Evolutionary conservation across 192 early-diverging fungal species (phyloP).

Genomic region (Backusella morwellensis): DNA sequence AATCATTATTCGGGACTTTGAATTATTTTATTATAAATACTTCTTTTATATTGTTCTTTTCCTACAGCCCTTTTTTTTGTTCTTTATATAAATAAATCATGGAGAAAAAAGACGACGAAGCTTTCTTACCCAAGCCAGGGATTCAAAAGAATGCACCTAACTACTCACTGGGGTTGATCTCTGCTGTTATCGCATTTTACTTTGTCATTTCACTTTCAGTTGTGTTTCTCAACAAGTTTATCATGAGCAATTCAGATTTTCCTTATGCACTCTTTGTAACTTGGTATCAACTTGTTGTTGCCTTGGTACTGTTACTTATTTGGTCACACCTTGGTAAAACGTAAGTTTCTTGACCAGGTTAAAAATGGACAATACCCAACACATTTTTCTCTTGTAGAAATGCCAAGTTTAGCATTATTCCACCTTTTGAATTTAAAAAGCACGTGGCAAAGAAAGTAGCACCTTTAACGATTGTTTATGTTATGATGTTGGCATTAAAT

Average conservation of each 20-base stretch:
- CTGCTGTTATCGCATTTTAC: conserved; percentile 58
- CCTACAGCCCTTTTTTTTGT: background rate
- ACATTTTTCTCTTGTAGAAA: conserved; percentile 25
- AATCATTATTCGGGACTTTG: background rate
- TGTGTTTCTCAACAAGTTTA: conserved; percentile 69
- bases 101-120: conserved; percentile 15
- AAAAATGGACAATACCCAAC: background rate
- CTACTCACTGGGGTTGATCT: conserved; percentile 39
- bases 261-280: conserved; percentile 67
- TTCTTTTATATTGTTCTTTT: background rate
- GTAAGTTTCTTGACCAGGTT: conserved; percentile 29
- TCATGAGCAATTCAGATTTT: conserved; percentile 58
- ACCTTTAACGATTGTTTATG: conserved; percentile 60
- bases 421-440: conserved; percentile 58
- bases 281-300: conserved; percentile 61
- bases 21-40: background rate
- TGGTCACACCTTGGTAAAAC: conserved; percentile 52
- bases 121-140: conserved; percentile 39
- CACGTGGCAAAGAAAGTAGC: conserved; percentile 49
- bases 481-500: conserved; percentile 65
- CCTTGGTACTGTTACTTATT: conserved; percentile 46
- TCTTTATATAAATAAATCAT: background rate
- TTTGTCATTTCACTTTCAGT: conserved; percentile 60
- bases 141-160: background rate
- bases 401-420: conserved; percentile 51